Evolutionary conservation across 2,329 filamentous ascomycete species (phyloP).

Genomic region (Ophiostoma montium): DNA sequence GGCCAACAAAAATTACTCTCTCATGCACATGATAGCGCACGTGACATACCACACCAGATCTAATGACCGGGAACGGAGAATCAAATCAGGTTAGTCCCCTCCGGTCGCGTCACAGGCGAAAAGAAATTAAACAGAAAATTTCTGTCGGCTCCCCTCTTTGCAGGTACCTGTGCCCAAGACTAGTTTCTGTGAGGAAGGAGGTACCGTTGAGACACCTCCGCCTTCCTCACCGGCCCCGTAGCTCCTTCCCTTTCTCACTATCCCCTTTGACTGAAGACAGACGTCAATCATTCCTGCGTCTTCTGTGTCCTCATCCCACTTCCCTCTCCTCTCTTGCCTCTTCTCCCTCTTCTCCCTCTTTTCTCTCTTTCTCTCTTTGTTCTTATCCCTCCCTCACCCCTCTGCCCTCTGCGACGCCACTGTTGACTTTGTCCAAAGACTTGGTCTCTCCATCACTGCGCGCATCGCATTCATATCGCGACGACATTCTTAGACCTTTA

Average conservation of each 20-base stretch:
- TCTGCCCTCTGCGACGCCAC: too few relatives aligned
- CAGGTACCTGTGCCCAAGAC: too few relatives aligned
- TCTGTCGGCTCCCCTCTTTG: background rate
- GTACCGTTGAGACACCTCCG: too few relatives aligned
- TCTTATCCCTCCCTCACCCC: too few relatives aligned
- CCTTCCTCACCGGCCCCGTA: background rate
- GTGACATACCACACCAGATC: background rate
- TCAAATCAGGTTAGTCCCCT: background rate
- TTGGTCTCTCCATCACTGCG: too few relatives aligned
- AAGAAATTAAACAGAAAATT: constrained; percentile 4
- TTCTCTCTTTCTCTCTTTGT: background rate
- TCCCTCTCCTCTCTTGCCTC: background rate
- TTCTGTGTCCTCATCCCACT: background rate
- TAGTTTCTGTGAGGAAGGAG: background rate
- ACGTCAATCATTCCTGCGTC: background rate
- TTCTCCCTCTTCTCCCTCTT: background rate
- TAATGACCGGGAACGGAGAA: background rate
- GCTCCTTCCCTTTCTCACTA: background rate
- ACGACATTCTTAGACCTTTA: background rate
- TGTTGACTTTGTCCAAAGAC: too few relatives aligned
- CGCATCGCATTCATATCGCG: background rate
- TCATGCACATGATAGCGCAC: background rate
- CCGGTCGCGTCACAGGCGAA: constrained; percentile 4
- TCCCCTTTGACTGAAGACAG: background rate
- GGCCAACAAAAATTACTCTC: too few relatives aligned